Base-by-base conservation (phyloP, 2,329 filamentous ascomycete genomes). In the Dendryphion nanum region DNA sequence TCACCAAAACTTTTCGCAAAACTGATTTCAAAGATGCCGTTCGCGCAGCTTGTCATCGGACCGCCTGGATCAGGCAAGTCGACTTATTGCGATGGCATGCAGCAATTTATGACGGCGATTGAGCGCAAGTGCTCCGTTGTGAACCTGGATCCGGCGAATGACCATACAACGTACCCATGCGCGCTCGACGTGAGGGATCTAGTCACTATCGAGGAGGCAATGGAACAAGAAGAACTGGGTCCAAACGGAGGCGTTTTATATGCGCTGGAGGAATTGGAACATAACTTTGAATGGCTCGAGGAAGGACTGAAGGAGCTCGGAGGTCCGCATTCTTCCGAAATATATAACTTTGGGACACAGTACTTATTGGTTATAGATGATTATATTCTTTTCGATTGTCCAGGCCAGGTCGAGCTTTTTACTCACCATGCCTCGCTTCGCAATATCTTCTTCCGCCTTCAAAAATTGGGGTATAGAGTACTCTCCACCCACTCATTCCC, bases 41-140 rank as follows among this genome's bases (percentile, higher is more conserved):
- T 80, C 42, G 75, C 73, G n/a, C 86, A 95, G 71, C 82, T 96
- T 30, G 82, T 95, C 24, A 82, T 95, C 55, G 93, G 93, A n/a
- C 91, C 90, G 51, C 93, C 93, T 5, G 93, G 93, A 57, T 83
- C 89, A 19, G 93, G 93, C 44, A 98, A 98, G 72, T 96, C 89
- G 49, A 98, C 93, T 6, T 96, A 95, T 66, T 97, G 91, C 74
- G 89, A 97, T 81, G 93, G 93, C 62, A 95, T 98, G 86, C 88
- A 96, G 61, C 93, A 98, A 71, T 98, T 98, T 72, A 85, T 97
- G 77, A 85, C 85, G 50, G 91, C 93, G 47, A 95, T 98, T 63
- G 89, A 90, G 44, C 85, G 93, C 40, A 90, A 94, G 67, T 95
- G 89, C 73, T 94, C 89, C 13, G 83, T 97, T 24, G 88, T 96